Base-by-base conservation (phyloP, 2,329 filamentous ascomycete genomes). In the Chaetomium strumarium region DNA sequence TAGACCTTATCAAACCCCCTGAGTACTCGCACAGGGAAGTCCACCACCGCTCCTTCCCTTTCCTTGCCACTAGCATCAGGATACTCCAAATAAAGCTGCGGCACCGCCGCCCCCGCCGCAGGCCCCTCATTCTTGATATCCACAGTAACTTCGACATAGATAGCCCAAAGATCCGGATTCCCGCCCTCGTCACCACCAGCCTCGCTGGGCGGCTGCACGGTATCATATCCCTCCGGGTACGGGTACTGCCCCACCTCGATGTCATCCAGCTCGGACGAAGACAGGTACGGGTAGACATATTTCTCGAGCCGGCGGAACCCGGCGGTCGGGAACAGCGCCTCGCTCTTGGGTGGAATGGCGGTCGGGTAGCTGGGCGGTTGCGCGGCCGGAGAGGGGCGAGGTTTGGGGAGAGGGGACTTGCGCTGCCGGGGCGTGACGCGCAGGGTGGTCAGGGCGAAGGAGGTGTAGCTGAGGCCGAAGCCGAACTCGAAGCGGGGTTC, bases 401-500 rank as follows among this genome's bases (percentile, higher is more conserved):
- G 58, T 1, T 67, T 59, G 0, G 74, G 74, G 6, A 74, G 62
- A 2, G 63, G 55, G 10, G 66, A 68, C 64, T 83, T 85, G 7
- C 67, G 60, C 46, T 74, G 75, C 17, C 76, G 56, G 17, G 68
- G 58, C 16, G 68, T 66, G 45, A 86, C 68, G 9, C 72, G 68
- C 12, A 81, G 61, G 31, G 79, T 75, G 11, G 74, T 75, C 52
- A 89, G 77, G 12, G 79, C 71, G 66, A 92, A 95, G 1, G 71
- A 78, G 0, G 89, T 90, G 71, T 93, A 95, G 48, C 84, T 88
- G 2, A 96, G 77, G 0, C 91, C 92, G 55, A 84, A 91, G 0
- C 92, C 91, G 62, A 96, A 96, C 43, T 89, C 86, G 65, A 85
- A 96, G 1, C 87, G 85, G 0, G 91, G 91, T 5, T 75, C 75